Conservation (phyloP, 1,284 basidiomycete species). For the Retiboletus fuscus region DNA sequence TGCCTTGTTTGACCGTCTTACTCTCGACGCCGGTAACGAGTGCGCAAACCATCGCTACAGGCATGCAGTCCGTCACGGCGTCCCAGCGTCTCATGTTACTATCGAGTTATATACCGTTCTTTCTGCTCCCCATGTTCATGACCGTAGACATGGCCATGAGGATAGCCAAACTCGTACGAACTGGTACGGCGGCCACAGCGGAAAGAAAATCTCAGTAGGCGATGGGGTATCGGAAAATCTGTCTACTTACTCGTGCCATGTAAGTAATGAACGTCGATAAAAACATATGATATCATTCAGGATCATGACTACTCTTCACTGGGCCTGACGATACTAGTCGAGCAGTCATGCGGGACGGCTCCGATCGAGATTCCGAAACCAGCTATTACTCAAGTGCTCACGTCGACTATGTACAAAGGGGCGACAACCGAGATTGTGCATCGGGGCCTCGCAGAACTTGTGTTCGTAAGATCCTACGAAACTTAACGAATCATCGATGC, state of each 20-base stretch:
- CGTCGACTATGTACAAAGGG: too few species aligned
- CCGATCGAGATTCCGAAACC: too few species aligned
- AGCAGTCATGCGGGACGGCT: too few species aligned
- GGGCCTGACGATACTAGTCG: too few species aligned
- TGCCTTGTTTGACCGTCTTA: conserved; percentile 75
- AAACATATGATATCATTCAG: too few species aligned
- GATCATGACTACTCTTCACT: too few species aligned
- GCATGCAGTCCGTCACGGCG: conserved; percentile 54
- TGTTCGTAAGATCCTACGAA: too few species aligned
- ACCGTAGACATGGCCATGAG: conserved; percentile 76
- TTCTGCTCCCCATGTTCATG: conserved; percentile 78
- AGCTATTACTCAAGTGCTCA: too few species aligned
- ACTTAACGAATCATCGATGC: too few species aligned
- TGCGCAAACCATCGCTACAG: conserved; percentile 48
- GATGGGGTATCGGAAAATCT: neutral
- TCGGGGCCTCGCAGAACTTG: too few species aligned
- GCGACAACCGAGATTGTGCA: too few species aligned
- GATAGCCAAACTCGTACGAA: conserved; percentile 31
- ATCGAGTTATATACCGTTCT: conserved; percentile 81
- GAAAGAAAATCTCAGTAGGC: conserved; percentile 38
- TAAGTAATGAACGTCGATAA: neutral
- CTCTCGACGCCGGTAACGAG: conserved; percentile 58
- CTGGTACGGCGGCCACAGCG: conserved; percentile 8
- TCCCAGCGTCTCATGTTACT: conserved; percentile 68
- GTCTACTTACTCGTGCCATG: neutral